Conservation (phyloP, 257 asterid genomes). For the Paulownia fortunei region DNA sequence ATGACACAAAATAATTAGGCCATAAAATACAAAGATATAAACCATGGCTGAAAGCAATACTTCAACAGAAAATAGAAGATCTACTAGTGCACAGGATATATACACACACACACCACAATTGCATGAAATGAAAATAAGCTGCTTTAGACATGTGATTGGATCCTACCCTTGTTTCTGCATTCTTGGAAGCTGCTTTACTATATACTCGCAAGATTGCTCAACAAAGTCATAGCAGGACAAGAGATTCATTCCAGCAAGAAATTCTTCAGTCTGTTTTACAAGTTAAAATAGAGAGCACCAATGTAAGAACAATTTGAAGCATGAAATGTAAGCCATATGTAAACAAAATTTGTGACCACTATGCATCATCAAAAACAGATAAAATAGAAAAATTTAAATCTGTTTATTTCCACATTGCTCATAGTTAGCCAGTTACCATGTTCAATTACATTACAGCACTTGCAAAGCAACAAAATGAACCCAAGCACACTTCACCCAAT, state of each 20-base stretch:
- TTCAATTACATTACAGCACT: neutral
- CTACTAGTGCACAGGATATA: constrained; percentile 1
- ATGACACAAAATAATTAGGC: constrained; percentile 13
- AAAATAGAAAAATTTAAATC: neutral
- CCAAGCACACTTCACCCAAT: neutral
- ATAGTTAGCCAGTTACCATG: constrained; percentile 9
- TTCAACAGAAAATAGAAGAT: constrained; percentile 2
- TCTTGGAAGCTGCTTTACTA: constrained; percentile 68
- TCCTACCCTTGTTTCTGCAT: constrained; percentile 92
- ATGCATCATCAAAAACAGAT: neutral
- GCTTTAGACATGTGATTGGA: constrained; percentile 26
- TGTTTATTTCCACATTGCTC: constrained; percentile 11
- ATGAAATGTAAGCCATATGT: constrained; percentile 11
- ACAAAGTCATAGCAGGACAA: constrained; percentile 77
- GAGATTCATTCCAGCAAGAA: constrained; percentile 73
- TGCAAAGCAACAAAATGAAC: neutral
- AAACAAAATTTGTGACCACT: neutral
- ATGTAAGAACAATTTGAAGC: constrained; percentile 30
- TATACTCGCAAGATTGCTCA: constrained; percentile 69
- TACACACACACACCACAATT: neutral
- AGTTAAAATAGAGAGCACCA: constrained; percentile 27
- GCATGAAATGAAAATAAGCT: constrained; percentile 16
- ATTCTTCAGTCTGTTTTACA: constrained; percentile 87
- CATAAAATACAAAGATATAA: neutral
- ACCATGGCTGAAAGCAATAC: constrained; percentile 6